Evolutionary conservation across 257 asterid species (phyloP).

Genomic region (Paulownia fortunei): DNA sequence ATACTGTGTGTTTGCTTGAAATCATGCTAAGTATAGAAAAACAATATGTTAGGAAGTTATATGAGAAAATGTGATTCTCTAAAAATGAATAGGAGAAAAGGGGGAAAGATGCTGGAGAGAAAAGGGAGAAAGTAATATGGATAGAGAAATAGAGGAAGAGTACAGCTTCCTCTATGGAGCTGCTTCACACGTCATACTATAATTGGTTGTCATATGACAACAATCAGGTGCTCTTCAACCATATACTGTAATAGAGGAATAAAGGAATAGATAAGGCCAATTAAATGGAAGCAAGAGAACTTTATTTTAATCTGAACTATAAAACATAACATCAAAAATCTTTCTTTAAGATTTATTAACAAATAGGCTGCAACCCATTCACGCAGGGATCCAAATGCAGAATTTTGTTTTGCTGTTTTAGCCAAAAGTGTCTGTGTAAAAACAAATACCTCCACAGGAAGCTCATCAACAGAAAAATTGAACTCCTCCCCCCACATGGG

Average conservation of each 20-base stretch:
- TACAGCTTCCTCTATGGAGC: neutral
- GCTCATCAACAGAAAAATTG: slow-evolving; percentile 91
- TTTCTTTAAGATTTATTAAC: neutral
- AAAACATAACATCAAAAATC: neutral
- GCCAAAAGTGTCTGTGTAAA: slow-evolving; percentile 15
- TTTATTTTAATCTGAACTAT: neutral
- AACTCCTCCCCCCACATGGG: slow-evolving; percentile 99
- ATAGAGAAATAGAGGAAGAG: slow-evolving; percentile 4
- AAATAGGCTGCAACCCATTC: neutral
- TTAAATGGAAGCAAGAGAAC: neutral
- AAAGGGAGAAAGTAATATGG: neutral
- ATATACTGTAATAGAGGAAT: neutral
- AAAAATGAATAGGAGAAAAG: neutral
- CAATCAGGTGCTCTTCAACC: neutral
- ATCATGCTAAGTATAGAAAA: neutral
- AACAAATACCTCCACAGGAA: slow-evolving; percentile 78
- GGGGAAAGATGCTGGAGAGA: neutral
- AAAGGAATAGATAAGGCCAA: neutral
- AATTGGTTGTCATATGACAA: neutral
- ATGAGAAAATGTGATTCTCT: neutral
- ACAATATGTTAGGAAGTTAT: neutral
- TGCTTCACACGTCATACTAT: neutral
- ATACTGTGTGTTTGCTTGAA: neutral
- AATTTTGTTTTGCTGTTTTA: neutral
- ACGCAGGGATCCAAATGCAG: slow-evolving; percentile 21